These are phyloP conservation scores for Leccinum sublutescens DNA, from an alignment of 768 basidiomycete genomes.

Conservation along the genomic window DNA sequence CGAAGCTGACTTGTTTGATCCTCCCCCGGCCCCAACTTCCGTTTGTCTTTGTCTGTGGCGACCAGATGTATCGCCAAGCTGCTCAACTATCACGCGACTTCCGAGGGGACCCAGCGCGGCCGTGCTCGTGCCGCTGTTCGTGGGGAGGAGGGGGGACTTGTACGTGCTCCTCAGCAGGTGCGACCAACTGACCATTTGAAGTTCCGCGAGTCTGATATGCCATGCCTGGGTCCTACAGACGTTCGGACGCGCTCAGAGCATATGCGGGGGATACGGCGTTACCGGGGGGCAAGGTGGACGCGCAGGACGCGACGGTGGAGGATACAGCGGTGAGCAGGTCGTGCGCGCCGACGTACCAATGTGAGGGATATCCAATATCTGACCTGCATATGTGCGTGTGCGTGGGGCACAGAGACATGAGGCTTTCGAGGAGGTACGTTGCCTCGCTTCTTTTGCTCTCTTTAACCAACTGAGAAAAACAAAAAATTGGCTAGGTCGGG, in stretches of 20 bases:
- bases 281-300: constrained; percentile 82
- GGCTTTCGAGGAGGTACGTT: constrained; percentile 81
- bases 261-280: constrained; percentile 89
- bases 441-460: background rate
- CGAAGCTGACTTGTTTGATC: background rate
- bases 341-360: too few species aligned
- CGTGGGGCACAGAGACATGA: constrained; percentile 62
- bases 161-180: constrained; percentile 82
- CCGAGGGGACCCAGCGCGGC: constrained; percentile 67
- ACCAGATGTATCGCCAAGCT: constrained; percentile 28
- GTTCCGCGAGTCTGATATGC: too few species aligned
- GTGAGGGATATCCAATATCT: background rate
- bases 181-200: constrained; percentile 25
- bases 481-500: constrained; percentile 63
- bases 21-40: background rate
- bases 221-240: constrained; percentile 40
- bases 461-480: background rate
- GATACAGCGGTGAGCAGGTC: constrained; percentile 64
- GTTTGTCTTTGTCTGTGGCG: background rate
- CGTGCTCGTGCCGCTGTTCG: constrained; percentile 81
- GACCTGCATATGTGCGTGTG: background rate
- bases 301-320: constrained; percentile 63
- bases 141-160: constrained; percentile 79
- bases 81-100: constrained; percentile 35
- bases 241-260: constrained; percentile 66